Conservation (phyloP, 345 rosid genomes). For the Ricinus communis region DNA sequence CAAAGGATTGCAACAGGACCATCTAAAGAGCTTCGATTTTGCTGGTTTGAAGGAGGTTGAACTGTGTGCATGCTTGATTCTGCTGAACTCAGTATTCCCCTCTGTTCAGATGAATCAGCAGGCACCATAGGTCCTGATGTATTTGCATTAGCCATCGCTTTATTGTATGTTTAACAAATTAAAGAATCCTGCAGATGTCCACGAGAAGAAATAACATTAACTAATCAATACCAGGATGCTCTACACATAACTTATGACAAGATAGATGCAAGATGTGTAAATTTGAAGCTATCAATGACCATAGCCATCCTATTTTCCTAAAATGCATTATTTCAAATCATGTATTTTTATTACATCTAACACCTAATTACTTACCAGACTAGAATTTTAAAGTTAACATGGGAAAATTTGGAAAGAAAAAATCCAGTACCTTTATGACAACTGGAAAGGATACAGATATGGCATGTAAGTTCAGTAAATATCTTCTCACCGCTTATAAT, state of each 20-base stretch:
- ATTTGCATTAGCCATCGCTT: constrained; percentile 24
- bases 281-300: background rate
- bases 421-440: background rate
- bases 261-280: background rate
- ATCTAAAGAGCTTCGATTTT: constrained; percentile 37
- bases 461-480: background rate
- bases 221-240: background rate
- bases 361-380: background rate
- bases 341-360: background rate
- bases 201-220: background rate
- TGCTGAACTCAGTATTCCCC: constrained; percentile 2
- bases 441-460: background rate
- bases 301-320: background rate
- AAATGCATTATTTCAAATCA: background rate
- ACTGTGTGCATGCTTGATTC: constrained; percentile 34
- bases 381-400: background rate
- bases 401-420: background rate
- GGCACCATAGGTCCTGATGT: constrained; percentile 11
- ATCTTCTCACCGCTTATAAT: no score
- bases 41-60: constrained; percentile 37
- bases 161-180: background rate
- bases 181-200: constrained; percentile 9
- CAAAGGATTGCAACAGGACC: constrained; percentile 87
- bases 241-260: background rate
- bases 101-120: constrained; percentile 11